Percentiles rank a stretch among this genome's conserved stretches.
Conservation (phyloP, 2,329 filamentous ascomycete genomes). For the Stachybotrys elegans region DNA sequence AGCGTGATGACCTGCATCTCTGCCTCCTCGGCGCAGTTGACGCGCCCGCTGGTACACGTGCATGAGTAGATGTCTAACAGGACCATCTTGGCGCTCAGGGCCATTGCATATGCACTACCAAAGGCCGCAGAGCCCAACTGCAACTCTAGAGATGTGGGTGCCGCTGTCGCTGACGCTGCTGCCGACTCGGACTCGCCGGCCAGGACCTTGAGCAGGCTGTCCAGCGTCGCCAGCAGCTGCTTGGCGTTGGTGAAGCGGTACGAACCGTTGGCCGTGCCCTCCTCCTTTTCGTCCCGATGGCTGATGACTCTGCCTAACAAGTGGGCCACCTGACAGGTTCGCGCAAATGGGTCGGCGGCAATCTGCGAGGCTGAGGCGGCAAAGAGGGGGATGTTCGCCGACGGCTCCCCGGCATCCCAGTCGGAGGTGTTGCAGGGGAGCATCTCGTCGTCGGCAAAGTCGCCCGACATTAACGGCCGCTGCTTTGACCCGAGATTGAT, state of each 20-base stretch:
- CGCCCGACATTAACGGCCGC: constrained; percentile 1
- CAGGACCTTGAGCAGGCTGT: neutral
- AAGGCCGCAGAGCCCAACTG: neutral
- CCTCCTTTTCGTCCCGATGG: constrained; percentile 1
- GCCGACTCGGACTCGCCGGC: constrained; percentile 1
- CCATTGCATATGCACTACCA: neutral
- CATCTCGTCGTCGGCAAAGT: constrained; percentile 1
- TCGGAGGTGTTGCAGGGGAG: constrained; percentile 1
- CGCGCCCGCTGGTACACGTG: neutral
- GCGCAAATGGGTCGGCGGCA: constrained; percentile 1
- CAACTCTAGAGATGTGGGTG: neutral
- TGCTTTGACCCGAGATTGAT: constrained; percentile 2
- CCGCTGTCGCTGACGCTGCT: neutral
- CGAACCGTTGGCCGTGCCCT: neutral
- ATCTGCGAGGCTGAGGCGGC: neutral
- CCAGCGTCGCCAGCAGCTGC: constrained; percentile 1
- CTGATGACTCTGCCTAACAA: neutral
- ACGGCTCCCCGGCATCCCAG: neutral
- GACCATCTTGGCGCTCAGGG: constrained; percentile 1
- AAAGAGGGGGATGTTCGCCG: neutral
- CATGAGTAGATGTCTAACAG: neutral
- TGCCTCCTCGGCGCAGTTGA: constrained; percentile 1
- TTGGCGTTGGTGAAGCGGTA: constrained; percentile 1
- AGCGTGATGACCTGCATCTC: constrained; percentile 1
- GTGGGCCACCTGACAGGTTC: constrained; percentile 1